Evolutionary conservation across 139 green algal species (phyloP).

Genomic region (Penium margaritaceum): DNA sequence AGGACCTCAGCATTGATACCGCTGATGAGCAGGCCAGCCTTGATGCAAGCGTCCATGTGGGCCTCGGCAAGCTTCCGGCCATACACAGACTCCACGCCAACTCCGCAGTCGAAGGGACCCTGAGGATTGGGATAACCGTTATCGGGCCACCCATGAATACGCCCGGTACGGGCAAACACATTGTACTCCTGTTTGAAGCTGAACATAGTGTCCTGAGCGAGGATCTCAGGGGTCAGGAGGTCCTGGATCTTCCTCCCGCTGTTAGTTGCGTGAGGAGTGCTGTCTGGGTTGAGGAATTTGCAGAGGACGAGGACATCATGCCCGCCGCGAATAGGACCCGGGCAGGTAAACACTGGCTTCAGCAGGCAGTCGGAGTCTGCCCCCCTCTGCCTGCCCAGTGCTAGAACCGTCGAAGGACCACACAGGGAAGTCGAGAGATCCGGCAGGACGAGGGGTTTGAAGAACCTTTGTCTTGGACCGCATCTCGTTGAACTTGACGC

Average conservation of each 20-base stretch:
- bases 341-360: constrained; percentile 65
- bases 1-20: constrained; percentile 95
- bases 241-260: constrained; percentile 67
- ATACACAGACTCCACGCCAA: constrained; percentile 70
- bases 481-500: constrained; percentile 87
- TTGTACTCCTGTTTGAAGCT: constrained; percentile 98
- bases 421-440: constrained; percentile 60
- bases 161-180: constrained; percentile 85
- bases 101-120: constrained; percentile 96
- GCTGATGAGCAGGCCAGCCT: constrained; percentile 80
- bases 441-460: constrained; percentile 27
- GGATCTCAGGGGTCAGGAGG: constrained; percentile 61
- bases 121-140: constrained; percentile 77
- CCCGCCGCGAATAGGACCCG: constrained; percentile 82
- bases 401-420: constrained; percentile 79
- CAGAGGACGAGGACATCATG: constrained; percentile 83
- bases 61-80: constrained; percentile 85
- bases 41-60: constrained; percentile 89
- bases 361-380: constrained; percentile 89
- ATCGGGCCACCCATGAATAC: constrained; percentile 71
- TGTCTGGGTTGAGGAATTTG: constrained; percentile 61
- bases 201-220: constrained; percentile 65
- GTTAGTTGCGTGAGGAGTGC: constrained; percentile 74
- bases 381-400: constrained; percentile 78
- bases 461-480: constrained; percentile 85